A percentile compares a stretch with the other conserved stretches of the same genome.
Conservation (phyloP, 2,329 filamentous ascomycete genomes). For the Colletotrichum zoysiae region DNA sequence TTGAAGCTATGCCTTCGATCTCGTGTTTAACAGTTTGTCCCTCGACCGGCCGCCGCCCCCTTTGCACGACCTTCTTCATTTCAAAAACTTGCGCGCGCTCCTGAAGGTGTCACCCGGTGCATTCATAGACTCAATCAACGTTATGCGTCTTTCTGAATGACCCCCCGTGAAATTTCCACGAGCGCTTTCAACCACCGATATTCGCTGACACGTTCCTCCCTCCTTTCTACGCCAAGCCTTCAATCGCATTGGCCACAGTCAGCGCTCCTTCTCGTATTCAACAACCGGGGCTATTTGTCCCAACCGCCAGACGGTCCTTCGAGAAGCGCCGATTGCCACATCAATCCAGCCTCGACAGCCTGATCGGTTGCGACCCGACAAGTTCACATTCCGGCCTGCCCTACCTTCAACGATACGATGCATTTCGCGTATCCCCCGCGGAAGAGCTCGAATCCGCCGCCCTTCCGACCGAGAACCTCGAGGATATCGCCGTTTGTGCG, state of each 20-base stretch:
- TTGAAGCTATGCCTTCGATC: constrained; percentile 35
- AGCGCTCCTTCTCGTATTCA: constrained; percentile 34
- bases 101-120: constrained; percentile 16
- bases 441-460: constrained; percentile 82
- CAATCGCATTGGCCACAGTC: constrained; percentile 37
- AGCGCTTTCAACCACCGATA: constrained; percentile 15
- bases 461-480: constrained; percentile 74
- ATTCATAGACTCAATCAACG: constrained; percentile 11
- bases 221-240: constrained; percentile 37
- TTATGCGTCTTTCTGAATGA: constrained; percentile 38
- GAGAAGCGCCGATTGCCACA: constrained; percentile 3
- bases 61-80: constrained; percentile 24
- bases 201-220: constrained; percentile 37
- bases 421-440: constrained; percentile 91
- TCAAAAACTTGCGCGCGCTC: not conserved
- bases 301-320: constrained; percentile 7
- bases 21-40: constrained; percentile 35
- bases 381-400: constrained; percentile 2
- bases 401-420: constrained; percentile 64
- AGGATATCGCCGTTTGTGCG: constrained; percentile 63
- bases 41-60: constrained; percentile 14
- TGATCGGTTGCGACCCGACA: constrained; percentile 12
- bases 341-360: not conserved
- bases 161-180: constrained; percentile 12
- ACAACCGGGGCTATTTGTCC: constrained; percentile 5